Evolutionary conservation across 2,329 filamentous ascomycete species (phyloP).

Genomic region (Tolypocladium pustulatum): DNA sequence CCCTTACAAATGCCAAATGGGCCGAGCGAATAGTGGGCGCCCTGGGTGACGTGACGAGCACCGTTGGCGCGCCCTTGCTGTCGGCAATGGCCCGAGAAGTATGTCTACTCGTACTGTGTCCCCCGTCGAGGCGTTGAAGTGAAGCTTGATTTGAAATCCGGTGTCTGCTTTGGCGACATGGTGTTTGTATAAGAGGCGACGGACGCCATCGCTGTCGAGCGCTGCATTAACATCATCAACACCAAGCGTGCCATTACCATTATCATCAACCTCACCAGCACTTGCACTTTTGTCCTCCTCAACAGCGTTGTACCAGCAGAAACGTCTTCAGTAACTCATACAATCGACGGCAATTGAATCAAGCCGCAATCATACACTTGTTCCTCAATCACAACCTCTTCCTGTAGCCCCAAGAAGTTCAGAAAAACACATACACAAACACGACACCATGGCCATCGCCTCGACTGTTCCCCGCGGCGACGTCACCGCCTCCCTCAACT

Average conservation of each 20-base stretch:
- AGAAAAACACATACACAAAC: background rate
- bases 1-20: constrained; percentile 7
- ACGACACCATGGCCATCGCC: constrained; percentile 26
- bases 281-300: background rate
- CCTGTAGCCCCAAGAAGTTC: background rate
- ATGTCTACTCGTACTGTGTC: background rate
- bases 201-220: background rate
- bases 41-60: constrained; percentile 1
- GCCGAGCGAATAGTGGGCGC: constrained; percentile 6
- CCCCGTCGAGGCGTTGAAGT: background rate
- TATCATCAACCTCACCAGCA: background rate
- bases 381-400: too few relatives aligned
- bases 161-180: background rate
- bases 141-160: constrained; percentile 17
- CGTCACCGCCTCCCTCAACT: constrained; percentile 53
- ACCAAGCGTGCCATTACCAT: background rate
- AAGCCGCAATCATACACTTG: background rate
- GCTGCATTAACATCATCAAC: background rate
- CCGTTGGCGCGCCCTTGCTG: background rate
- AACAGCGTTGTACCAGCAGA: background rate
- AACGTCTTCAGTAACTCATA: background rate
- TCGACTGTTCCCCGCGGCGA: constrained; percentile 44
- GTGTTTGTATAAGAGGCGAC: background rate
- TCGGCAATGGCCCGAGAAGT: background rate
- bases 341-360: background rate